These are phyloP conservation scores for Pythium sp. DNA, from an alignment of 352 stramenopile genomes.

Conservation along the genomic window DNA sequence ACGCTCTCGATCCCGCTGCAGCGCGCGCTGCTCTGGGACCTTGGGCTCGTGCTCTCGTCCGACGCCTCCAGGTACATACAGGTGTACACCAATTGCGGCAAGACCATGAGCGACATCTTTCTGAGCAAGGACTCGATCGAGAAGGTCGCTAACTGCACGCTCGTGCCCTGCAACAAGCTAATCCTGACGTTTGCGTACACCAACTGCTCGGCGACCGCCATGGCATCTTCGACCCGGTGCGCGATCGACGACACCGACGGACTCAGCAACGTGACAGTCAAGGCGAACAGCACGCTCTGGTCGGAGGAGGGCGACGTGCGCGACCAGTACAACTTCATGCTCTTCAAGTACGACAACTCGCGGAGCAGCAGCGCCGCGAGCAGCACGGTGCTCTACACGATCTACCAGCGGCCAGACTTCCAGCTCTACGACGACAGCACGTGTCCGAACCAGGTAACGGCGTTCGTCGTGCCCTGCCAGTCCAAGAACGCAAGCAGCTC, in stretches of 20 bases:
- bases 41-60: slow-evolving; percentile 37
- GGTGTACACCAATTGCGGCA: slow-evolving; percentile 44
- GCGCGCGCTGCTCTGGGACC: slow-evolving; percentile 55
- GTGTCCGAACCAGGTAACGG: slow-evolving; percentile 29
- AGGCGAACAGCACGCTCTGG: slow-evolving; percentile 32
- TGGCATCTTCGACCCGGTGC: slow-evolving; percentile 32
- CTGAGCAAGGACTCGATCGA: slow-evolving; percentile 36
- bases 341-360: slow-evolving; percentile 30
- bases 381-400: slow-evolving; percentile 34
- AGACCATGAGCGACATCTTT: slow-evolving; percentile 44
- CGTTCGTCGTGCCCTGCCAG: slow-evolving; percentile 49
- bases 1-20: slow-evolving; percentile 40
- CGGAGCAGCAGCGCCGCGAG: background rate
- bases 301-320: slow-evolving; percentile 33
- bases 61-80: slow-evolving; percentile 33
- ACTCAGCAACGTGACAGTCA: slow-evolving; percentile 6
- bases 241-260: slow-evolving; percentile 26
- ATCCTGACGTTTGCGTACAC: slow-evolving; percentile 31
- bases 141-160: slow-evolving; percentile 14
- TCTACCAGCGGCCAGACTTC: slow-evolving; percentile 35
- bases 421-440: slow-evolving; percentile 15
- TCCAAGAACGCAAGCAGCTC: background rate
- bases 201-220: slow-evolving; percentile 26
- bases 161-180: slow-evolving; percentile 25
- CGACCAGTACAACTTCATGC: slow-evolving; percentile 27